These are phyloP conservation scores for Orbilia quercus DNA, from an alignment of 2,329 filamentous ascomycete species.

Conservation along the genomic window DNA sequence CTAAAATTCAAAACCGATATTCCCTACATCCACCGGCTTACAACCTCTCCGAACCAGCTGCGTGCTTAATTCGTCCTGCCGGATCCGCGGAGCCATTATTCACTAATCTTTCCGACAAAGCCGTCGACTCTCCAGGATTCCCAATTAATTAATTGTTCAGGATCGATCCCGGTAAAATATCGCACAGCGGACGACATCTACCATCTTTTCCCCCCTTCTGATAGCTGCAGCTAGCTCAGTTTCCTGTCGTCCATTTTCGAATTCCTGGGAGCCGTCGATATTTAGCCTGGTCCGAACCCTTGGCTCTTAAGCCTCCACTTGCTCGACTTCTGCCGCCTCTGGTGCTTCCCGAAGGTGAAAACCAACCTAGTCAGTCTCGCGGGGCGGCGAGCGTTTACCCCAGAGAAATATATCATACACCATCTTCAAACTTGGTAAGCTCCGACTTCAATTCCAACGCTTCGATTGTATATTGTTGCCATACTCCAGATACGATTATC, in stretches of 20 bases:
- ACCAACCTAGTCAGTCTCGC: constrained; percentile 41
- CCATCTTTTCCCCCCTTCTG: constrained; percentile 10
- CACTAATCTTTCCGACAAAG: constrained; percentile 55
- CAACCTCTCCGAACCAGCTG: constrained; percentile 30
- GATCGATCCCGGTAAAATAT: constrained; percentile 56
- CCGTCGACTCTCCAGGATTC: constrained; percentile 54
- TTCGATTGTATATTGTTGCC: not conserved
- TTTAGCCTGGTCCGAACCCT: constrained; percentile 56
- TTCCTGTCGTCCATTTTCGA: constrained; percentile 44
- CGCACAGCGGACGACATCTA: constrained; percentile 47
- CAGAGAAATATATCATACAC: constrained; percentile 45
- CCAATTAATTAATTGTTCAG: constrained; percentile 41
- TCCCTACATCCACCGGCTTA: constrained; percentile 20
- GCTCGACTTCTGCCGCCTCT: constrained; percentile 54
- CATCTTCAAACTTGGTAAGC: constrained; percentile 43
- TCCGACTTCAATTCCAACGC: constrained; percentile 31
- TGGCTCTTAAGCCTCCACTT: constrained; percentile 35
- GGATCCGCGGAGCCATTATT: constrained; percentile 50
- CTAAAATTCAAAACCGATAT: constrained; percentile 48
- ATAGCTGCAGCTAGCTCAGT: constrained; percentile 14
- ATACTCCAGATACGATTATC: not conserved
- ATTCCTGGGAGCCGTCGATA: constrained; percentile 45
- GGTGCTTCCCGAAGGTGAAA: constrained; percentile 55
- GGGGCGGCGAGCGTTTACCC: constrained; percentile 53
- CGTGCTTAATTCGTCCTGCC: constrained; percentile 30